These are phyloP conservation scores for Capillidium heterosporum DNA, from an alignment of 371 early-diverging fungal genomes.

Conservation along the genomic window DNA sequence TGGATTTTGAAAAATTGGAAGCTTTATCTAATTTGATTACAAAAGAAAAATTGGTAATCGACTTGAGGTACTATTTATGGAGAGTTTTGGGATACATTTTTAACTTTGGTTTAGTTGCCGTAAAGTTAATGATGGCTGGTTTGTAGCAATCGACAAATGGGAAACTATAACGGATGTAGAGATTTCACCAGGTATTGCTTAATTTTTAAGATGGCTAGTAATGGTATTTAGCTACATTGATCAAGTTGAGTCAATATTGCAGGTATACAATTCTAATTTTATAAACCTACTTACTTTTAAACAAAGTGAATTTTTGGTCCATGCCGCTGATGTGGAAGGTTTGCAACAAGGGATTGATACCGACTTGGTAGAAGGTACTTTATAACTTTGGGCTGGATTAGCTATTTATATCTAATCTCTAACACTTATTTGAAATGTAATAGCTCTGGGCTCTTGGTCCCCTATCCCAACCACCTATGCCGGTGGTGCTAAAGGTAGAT, in stretches of 20 bases:
- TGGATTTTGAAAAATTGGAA: constrained; percentile 42
- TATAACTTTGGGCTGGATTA: neutral
- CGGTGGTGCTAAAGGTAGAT: constrained; percentile 70
- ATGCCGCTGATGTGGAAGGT: constrained; percentile 96
- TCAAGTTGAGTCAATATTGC: constrained; percentile 52
- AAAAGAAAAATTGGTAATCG: constrained; percentile 70
- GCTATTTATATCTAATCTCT: no score
- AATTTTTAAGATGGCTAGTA: neutral
- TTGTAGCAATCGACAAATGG: constrained; percentile 95
- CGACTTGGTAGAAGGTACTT: constrained; percentile 56
- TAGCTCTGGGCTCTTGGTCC: constrained; percentile 64
- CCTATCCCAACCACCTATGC: constrained; percentile 89
- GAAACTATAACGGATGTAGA: constrained; percentile 81
- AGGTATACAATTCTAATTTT: constrained; percentile 19
- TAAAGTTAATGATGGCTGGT: constrained; percentile 48
- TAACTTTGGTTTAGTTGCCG: constrained; percentile 41
- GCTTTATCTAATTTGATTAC: constrained; percentile 42
- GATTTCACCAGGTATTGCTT: constrained; percentile 36
- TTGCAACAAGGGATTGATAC: constrained; percentile 84
- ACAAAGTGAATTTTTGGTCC: constrained; percentile 88
- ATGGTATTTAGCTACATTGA: constrained; percentile 22
- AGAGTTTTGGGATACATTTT: neutral
- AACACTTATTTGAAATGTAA: neutral
- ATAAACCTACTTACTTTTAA: neutral
- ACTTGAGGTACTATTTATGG: constrained; percentile 37